phyloP scores from a whole-genome alignment of 176 grass and related monocot genomes.

The Triticum monococcum region DNA sequence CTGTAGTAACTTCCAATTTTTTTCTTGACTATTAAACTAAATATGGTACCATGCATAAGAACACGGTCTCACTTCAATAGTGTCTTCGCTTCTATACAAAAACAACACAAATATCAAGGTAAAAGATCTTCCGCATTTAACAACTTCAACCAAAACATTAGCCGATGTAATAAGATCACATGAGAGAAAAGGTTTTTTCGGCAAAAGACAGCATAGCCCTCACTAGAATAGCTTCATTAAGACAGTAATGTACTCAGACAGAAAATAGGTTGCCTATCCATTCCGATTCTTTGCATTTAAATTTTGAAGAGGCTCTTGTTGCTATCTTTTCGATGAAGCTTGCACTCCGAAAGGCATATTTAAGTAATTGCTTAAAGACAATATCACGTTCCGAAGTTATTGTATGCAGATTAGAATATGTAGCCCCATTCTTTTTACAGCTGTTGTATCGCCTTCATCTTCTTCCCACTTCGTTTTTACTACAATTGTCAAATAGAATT shows the following conservation, averaged over 20 bases:
- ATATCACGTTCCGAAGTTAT: not conserved
- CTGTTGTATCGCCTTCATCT: not conserved
- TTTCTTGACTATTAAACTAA: not conserved
- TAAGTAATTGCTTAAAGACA: not conserved
- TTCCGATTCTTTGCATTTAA: conserved; percentile 11
- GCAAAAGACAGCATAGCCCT: not conserved
- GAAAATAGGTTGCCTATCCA: not conserved
- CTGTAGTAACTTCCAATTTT: not conserved
- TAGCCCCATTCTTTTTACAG: not conserved
- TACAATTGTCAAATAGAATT: not conserved
- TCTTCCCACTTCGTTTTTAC: not conserved
- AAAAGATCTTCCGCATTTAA: not conserved
- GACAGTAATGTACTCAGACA: not conserved
- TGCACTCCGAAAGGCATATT: not conserved
- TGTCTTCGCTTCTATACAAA: not conserved
- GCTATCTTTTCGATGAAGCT: not conserved
- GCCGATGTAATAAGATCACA: not conserved
- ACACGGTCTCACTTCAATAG: not conserved
- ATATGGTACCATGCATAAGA: not conserved
- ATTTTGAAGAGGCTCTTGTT: not conserved
- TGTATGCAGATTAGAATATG: not conserved
- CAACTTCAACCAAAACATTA: not conserved
- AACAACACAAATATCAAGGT: not conserved
- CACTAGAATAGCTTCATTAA: not conserved
- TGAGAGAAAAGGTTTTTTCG: not conserved